Conservation (phyloP, 2,329 filamentous ascomycete genomes). For the Venturia effusa region DNA sequence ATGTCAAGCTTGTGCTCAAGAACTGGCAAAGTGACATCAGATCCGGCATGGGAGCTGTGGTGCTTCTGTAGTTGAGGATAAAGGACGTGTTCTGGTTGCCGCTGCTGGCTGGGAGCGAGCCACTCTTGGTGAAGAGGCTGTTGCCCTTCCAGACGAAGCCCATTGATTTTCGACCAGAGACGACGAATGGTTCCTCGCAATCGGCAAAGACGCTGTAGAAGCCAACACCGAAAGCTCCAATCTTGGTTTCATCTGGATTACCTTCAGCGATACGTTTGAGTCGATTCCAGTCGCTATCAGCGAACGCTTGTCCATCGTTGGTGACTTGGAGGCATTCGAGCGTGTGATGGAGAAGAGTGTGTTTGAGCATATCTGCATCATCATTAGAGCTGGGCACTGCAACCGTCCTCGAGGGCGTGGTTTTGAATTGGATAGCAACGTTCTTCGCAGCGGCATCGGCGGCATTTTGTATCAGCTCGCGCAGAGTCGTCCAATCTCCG, state of each 20-base stretch:
- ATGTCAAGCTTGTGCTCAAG: conserved; percentile 86
- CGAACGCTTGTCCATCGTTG: conserved; percentile 85
- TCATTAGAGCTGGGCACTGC: conserved; percentile 55
- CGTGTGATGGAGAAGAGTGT: conserved; percentile 75
- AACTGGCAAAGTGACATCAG: conserved; percentile 84
- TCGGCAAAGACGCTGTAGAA: conserved; percentile 99
- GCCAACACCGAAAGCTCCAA: conserved; percentile 93
- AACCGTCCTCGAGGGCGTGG: conserved; percentile 67
- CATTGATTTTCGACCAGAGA: conserved; percentile 86
- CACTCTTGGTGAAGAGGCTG: conserved; percentile 81
- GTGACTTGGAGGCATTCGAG: conserved; percentile 78
- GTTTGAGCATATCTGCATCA: conserved; percentile 64
- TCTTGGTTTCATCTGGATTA: conserved; percentile 98
- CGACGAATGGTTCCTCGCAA: conserved; percentile 95
- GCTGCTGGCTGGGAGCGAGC: conserved; percentile 59
- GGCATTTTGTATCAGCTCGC: conserved; percentile 97
- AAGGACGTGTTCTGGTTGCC: conserved; percentile 72
- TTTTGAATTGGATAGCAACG: conserved; percentile 88
- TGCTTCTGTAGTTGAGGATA: conserved; percentile 85
- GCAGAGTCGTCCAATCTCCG: conserved; percentile 78
- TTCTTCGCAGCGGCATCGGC: conserved; percentile 87
- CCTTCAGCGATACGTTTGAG: conserved; percentile 97
- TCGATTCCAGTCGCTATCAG: conserved; percentile 81
- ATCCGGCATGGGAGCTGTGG: conserved; percentile 75
- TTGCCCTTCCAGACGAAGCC: conserved; percentile 99